phyloP scores from a whole-genome alignment of 345 rosid species.

The Psidium guajava region DNA sequence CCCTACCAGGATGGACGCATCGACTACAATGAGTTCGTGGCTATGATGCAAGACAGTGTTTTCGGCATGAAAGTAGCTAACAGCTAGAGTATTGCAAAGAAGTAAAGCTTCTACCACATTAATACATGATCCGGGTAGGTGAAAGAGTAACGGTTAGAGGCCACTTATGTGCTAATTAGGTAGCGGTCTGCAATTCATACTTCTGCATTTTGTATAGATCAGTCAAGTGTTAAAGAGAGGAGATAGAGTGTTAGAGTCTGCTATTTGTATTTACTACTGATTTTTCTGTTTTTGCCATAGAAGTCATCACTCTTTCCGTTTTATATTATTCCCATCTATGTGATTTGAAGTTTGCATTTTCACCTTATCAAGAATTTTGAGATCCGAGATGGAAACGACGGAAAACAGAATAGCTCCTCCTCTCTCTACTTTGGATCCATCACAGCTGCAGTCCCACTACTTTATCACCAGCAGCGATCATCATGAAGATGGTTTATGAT shows the following conservation, averaged over 20 bases:
- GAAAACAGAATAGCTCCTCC: neutral
- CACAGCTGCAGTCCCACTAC: neutral
- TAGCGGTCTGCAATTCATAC: neutral
- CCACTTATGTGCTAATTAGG: neutral
- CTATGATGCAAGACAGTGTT: slow-evolving; percentile 71
- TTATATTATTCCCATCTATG: neutral
- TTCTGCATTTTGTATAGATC: neutral
- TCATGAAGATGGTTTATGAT: neutral
- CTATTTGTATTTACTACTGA: neutral
- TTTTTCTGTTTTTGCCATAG: neutral
- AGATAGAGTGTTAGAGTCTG: neutral
- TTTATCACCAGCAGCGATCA: neutral
- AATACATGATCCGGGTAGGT: neutral
- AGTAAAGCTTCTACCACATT: neutral
- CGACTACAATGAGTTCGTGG: slow-evolving; percentile 81
- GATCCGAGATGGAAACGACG: neutral
- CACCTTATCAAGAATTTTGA: neutral
- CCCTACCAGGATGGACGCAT: slow-evolving; percentile 69
- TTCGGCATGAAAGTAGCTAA: slow-evolving; percentile 10
- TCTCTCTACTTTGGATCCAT: neutral
- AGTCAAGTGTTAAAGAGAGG: neutral
- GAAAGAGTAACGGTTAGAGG: neutral
- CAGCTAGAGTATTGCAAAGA: neutral
- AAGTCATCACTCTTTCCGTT: neutral
- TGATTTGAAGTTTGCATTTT: neutral